A percentile compares a stretch with the other conserved stretches of the same genome.
These are phyloP conservation scores for Leucaena leucocephala DNA, from an alignment of 306 rosid species.

Conservation along the genomic window DNA sequence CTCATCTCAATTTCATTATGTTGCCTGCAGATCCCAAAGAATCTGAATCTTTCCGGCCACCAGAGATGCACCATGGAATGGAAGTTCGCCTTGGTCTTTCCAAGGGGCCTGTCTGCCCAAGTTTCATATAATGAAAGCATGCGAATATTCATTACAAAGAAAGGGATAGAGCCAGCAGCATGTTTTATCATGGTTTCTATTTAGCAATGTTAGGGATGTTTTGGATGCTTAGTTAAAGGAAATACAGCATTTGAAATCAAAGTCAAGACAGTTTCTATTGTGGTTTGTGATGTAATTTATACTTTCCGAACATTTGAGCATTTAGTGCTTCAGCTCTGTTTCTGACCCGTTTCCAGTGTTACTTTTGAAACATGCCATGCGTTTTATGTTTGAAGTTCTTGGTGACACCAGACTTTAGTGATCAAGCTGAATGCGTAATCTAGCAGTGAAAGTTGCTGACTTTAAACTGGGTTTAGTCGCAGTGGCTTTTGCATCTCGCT, in stretches of 20 bases:
- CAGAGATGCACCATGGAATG: conserved; percentile 90
- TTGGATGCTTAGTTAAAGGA: conserved; percentile 4
- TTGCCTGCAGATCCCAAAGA: conserved; percentile 81
- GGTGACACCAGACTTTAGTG: background rate
- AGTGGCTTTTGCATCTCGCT: background rate
- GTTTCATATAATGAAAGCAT: conserved; percentile 49
- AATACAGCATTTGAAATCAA: background rate
- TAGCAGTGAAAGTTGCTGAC: background rate
- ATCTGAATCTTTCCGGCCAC: conserved; percentile 73
- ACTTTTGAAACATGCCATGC: background rate
- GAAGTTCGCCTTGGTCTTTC: conserved; percentile 90
- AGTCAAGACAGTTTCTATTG: conserved; percentile 14
- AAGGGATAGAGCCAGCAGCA: conserved; percentile 22
- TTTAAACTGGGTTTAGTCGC: background rate
- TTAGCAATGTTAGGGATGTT: conserved; percentile 25
- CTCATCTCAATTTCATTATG: conserved; percentile 9
- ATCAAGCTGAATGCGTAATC: background rate
- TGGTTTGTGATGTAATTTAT: conserved; percentile 13
- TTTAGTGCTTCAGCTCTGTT: background rate
- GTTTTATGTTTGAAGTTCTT: background rate
- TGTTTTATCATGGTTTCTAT: conserved; percentile 25
- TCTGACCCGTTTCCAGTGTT: background rate
- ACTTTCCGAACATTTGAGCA: conserved; percentile 24
- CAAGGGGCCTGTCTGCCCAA: conserved; percentile 87
- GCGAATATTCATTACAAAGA: conserved; percentile 19